phyloP scores from a whole-genome alignment of 192 early-diverging fungal species.

The Helicostylum pulchrum region DNA sequence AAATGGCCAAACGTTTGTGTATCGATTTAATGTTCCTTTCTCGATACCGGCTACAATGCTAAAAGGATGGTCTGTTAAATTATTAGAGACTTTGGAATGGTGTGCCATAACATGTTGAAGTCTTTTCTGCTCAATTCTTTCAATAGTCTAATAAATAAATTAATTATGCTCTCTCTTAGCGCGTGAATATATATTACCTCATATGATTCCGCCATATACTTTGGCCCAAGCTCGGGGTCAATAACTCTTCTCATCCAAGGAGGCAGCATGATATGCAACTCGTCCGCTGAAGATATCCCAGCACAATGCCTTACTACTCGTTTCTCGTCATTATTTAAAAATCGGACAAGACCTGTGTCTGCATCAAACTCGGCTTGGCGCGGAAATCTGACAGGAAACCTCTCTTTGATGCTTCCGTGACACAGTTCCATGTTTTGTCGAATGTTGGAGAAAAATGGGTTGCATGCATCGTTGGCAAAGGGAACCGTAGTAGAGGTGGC shows the following conservation, averaged over 20 bases:
- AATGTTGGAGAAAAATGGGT: conserved; percentile 60
- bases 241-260: neutral
- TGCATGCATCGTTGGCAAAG: conserved; percentile 53
- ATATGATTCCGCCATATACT: conserved; percentile 28
- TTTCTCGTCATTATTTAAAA: neutral
- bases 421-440: conserved; percentile 56
- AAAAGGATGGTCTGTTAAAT: conserved; percentile 47
- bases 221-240: conserved; percentile 17
- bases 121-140: conserved; percentile 63
- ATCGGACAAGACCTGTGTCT: neutral
- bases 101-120: conserved; percentile 66
- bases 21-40: conserved; percentile 73
- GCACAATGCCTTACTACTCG: neutral
- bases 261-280: no score
- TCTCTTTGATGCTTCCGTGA: conserved; percentile 48
- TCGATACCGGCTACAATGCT: conserved; percentile 81
- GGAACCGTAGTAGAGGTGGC: conserved; percentile 49
- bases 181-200: no score
- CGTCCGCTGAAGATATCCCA: neutral
- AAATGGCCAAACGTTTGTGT: conserved; percentile 84
- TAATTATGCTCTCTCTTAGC: neutral
- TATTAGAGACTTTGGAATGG: conserved; percentile 42
- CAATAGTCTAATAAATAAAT: conserved; percentile 45
- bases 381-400: conserved; percentile 53
- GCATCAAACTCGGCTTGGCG: conserved; percentile 28